Evolutionary conservation across 2,329 filamentous ascomycete genomes (phyloP), one percentile per base, ranked within the genome.

Genomic region (Aspergillus aculeatus): DNA sequence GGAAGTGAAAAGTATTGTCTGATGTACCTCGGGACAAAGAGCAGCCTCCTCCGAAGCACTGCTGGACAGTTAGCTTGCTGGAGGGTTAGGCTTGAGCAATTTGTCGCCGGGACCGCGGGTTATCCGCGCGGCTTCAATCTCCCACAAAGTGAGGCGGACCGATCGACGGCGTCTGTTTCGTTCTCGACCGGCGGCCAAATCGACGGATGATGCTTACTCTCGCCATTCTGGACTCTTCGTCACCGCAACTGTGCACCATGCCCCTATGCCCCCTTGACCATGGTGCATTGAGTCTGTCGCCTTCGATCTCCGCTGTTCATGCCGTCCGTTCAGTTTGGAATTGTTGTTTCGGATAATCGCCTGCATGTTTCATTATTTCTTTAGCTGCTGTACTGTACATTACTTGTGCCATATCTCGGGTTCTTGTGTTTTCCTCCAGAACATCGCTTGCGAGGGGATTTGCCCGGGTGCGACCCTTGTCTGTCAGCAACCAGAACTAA

Each of bases 1-100:
- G 73, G 73, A 75, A 75, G 63, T 75, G 73, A 64, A 64, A 62
- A 4, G 11, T 6, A 35, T 16, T 4, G 1, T 1, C 9, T 19
- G 1, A 1, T 1, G 38, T n/a, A 14, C 16, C 16, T 11, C 32
- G 32, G 38, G 16, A 44, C 38, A 9, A n/a, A 9, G 16, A 19
- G 10, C 26, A 6, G 26, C 26, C 26, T 19, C 57, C 49, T 32
- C 50, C 50, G 21, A 54, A 62, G 57, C 57, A 55, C 64, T 66
- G 64, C 65, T 63, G 58, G 58, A 52, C 63, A 63, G 63, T 29
- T 29, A 10, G 26, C 26, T 44, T 55, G 47, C 59, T 57, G 41
- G 61, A 50, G 58, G 32, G 14, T 35, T 16, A 2, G 32, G 11
- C 31, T 12, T 32, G 31, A 29, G 23, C 51, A 24, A 55, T 38